These are phyloP conservation scores for Saccharata proteae DNA, from an alignment of 2,329 filamentous ascomycete species.

Conservation along the genomic window DNA sequence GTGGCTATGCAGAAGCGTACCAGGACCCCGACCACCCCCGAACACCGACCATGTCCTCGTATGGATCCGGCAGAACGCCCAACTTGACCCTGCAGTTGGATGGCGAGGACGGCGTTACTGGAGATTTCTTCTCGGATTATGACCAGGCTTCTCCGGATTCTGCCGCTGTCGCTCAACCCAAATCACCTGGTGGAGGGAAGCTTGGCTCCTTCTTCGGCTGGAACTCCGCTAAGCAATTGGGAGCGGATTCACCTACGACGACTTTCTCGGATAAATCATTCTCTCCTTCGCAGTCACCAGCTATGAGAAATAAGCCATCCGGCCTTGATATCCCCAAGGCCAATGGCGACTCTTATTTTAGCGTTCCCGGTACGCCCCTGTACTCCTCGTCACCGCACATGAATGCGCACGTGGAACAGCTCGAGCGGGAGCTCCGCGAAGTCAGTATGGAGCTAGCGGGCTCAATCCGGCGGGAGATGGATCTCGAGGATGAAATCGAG, in stretches of 20 bases:
- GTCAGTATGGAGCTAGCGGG: conserved; percentile 86
- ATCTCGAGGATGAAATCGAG: conserved; percentile 88
- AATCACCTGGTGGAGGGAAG: conserved; percentile 37
- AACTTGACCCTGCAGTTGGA: conserved; percentile 21
- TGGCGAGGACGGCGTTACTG: conserved; percentile 19
- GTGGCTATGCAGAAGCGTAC: conserved; percentile 12
- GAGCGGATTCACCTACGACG: conserved; percentile 47
- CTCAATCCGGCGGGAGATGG: conserved; percentile 91
- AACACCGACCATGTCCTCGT: conserved; percentile 25
- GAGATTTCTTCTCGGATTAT: conserved; percentile 25
- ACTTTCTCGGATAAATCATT: conserved; percentile 47
- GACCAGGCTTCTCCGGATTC: conserved; percentile 17
- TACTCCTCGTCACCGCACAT: conserved; percentile 30
- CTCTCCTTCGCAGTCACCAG: conserved; percentile 38
- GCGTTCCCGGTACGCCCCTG: conserved; percentile 34
- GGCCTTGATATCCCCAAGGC: conserved; percentile 40
- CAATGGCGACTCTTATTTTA: conserved; percentile 36
- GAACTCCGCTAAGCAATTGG: conserved; percentile 42
- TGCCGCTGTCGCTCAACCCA: conserved; percentile 24
- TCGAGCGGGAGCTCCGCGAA: conserved; percentile 88
- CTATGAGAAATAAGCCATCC: conserved; percentile 28
- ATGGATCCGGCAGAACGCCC: conserved; percentile 17
- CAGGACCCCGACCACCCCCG: conserved; percentile 16
- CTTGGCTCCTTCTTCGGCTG: conserved; percentile 58
- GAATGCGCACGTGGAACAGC: conserved; percentile 60